Evolutionary conservation across 1,284 basidiomycete species (phyloP), one percentile per base, ranked within the genome.

Genomic region (Leccinum angustisporum): DNA sequence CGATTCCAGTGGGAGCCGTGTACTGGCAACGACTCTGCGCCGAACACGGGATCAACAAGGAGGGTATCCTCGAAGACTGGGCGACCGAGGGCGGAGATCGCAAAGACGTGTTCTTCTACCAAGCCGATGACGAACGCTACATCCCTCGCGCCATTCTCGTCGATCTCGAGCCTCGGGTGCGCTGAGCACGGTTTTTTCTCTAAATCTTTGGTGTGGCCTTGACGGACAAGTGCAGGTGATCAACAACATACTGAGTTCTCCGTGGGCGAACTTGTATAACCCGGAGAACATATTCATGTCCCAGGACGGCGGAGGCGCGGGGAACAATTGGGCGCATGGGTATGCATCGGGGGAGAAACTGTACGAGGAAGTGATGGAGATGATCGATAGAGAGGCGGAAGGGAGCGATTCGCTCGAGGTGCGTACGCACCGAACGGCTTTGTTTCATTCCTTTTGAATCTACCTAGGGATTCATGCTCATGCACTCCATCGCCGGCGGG

Each of bases 101-200:
- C 68, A 99, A 99, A 73, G 97, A 99, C 77, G 97, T 98, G 50
- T 99, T 99, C 80, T 99, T 99, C 80, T 99, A 99, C 76, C 97
- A 99, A 76, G 97, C 97, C 11, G 97, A 99, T 76, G 97, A 99
- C 74, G 97, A 99, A 75, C 97, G 98, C 73, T 99, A 99, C 76
- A 96, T 99, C 67, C 97, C 97, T 8, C 86, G 97, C 59, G 94
- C 97, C 4, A 97, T 99, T 65, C 84, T 99, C 27, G 90, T 99
- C 61, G 97, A 99, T 78, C 84, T 98, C n/a, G 97, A 99, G 75
- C 97, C 97, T 54, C 83, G 97, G 74, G 97, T 97, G 72, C 72
- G n/a, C n/a, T n/a, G n/a, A n/a, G 90, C 76, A n/a, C 0, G 38
- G 27, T n/a, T 4, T 43, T 10, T 43, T 21, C 9, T 36, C 25